phyloP scores from a whole-genome alignment of 495 filamentous ascomycete genomes.

The Trichoderma gamsii region DNA sequence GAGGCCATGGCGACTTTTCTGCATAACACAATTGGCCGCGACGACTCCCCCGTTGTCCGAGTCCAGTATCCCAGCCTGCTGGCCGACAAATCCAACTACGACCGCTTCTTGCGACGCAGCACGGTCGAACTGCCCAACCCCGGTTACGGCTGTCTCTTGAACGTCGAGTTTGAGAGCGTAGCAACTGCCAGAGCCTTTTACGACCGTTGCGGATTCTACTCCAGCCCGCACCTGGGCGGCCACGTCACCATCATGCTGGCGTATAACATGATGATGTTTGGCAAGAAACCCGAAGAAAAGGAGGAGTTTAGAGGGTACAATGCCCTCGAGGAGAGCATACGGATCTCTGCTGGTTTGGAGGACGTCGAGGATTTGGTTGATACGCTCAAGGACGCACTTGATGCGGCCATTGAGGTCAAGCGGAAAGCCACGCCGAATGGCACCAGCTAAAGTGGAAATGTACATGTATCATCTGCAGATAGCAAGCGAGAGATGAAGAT shows the following conservation, averaged over 20 bases:
- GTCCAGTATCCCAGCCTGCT: constrained; percentile 39
- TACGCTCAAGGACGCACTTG: constrained; percentile 30
- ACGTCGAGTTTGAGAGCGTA: constrained; percentile 36
- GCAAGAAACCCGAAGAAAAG: constrained; percentile 20
- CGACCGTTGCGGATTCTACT: constrained; percentile 35
- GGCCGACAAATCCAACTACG: constrained; percentile 30
- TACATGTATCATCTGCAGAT: no score
- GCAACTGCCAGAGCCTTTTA: constrained; percentile 33
- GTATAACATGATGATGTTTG: constrained; percentile 36
- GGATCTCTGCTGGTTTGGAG: constrained; percentile 40
- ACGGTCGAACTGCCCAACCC: constrained; percentile 29
- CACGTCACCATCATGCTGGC: constrained; percentile 39
- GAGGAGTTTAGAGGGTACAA: constrained; percentile 29
- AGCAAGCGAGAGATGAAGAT: no score
- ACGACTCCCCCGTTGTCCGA: constrained; percentile 25
- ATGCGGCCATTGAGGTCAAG: constrained; percentile 16
- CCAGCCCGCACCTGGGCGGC: constrained; percentile 44
- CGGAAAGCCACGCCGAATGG: constrained; percentile 15
- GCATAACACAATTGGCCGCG: constrained; percentile 18
- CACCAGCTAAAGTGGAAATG: neutral
- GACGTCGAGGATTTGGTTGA: constrained; percentile 30
- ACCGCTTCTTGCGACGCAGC: constrained; percentile 28
- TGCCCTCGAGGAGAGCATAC: constrained; percentile 27
- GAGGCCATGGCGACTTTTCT: constrained; percentile 32
- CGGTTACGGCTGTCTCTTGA: constrained; percentile 35